Conservation (phyloP, 140 eudicot species). For the Senecio squalidus region DNA sequence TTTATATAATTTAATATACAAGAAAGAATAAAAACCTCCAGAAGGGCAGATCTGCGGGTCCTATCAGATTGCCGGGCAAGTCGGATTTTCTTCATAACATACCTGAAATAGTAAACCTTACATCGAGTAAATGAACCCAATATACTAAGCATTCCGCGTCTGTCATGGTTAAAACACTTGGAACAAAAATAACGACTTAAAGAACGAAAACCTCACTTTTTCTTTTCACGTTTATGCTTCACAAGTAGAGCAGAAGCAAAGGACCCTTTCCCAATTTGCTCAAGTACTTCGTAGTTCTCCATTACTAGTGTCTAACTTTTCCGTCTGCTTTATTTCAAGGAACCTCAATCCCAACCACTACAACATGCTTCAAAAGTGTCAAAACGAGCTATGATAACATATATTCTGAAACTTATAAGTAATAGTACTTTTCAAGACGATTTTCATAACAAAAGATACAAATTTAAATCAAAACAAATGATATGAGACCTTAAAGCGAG, state of each 20-base stretch:
- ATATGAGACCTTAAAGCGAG: neutral
- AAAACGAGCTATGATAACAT: neutral
- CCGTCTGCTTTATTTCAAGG: neutral
- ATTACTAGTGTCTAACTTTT: constrained; percentile 24
- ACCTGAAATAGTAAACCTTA: constrained; percentile 37
- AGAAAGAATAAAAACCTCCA: constrained; percentile 39
- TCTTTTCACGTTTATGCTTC: constrained; percentile 86
- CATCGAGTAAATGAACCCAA: constrained; percentile 7
- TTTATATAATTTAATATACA: neutral
- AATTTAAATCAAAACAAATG: constrained; percentile 6
- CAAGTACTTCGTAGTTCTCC: constrained; percentile 88
- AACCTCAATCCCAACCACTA: constrained; percentile 16
- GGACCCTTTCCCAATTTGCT: constrained; percentile 96
- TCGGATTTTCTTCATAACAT: constrained; percentile 31
- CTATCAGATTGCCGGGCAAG: constrained; percentile 48
- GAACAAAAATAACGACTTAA: neutral
- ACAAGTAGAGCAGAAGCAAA: constrained; percentile 97
- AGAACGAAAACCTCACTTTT: constrained; percentile 53
- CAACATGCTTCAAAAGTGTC: constrained; percentile 15
- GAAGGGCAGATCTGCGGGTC: constrained; percentile 77
- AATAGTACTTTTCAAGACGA: neutral
- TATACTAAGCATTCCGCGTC: constrained; percentile 1
- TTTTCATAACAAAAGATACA: constrained; percentile 3
- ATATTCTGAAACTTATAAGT: neutral
- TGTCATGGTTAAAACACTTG: neutral